Conservation (phyloP, 1,284 basidiomycete species). For the Ustilago lituana region DNA sequence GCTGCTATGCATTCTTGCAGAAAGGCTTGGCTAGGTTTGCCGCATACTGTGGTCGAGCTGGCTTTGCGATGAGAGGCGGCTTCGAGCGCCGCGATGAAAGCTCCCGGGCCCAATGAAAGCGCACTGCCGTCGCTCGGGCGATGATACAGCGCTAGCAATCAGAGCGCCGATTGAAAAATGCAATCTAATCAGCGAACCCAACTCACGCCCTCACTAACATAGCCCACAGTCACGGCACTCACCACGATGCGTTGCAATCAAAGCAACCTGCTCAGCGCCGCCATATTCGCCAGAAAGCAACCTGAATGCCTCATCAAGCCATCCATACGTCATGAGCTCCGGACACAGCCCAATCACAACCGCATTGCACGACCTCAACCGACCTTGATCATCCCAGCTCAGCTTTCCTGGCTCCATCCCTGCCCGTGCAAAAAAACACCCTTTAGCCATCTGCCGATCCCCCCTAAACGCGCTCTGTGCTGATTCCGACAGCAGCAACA, state of each 20-base stretch:
- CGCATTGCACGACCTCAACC: conserved; percentile 23
- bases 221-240: conserved; percentile 8
- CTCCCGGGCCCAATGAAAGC: conserved; percentile 42
- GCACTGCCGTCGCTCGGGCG: conserved; percentile 22
- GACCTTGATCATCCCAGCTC: conserved; percentile 3
- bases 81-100: conserved; percentile 41
- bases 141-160: conserved; percentile 35
- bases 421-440: conserved; percentile 22
- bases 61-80: conserved; percentile 16
- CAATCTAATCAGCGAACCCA: conserved; percentile 1
- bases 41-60: conserved; percentile 25
- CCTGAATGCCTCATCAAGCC: conserved; percentile 40
- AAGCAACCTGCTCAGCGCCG: conserved; percentile 6
- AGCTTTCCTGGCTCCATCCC: conserved; percentile 15
- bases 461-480: conserved; percentile 23
- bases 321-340: conserved; percentile 40
- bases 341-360: conserved; percentile 44
- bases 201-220: neutral
- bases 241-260: conserved; percentile 48
- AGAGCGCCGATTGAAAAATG: neutral
- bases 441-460: neutral
- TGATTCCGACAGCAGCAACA: conserved; percentile 27
- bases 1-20: conserved; percentile 39
- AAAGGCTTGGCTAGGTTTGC: conserved; percentile 36
- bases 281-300: conserved; percentile 34